Evolutionary conservation across 371 early-diverging fungal species (phyloP).

Genomic region (Haplosporangium sp.): DNA sequence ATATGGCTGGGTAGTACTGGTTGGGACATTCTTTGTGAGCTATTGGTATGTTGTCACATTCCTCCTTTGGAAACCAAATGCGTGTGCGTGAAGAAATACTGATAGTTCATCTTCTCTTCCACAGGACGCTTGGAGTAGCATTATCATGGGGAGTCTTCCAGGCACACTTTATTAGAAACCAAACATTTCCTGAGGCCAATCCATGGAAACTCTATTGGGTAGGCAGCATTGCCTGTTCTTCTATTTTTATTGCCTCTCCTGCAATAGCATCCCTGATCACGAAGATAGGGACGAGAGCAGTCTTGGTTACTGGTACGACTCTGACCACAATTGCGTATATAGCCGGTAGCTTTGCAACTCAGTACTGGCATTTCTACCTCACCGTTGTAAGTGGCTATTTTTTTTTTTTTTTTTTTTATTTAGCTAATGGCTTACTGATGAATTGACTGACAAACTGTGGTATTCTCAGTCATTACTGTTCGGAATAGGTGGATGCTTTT

Average conservation of each 20-base stretch:
- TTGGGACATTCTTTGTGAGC: slow-evolving; percentile 10
- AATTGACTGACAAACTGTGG: no score
- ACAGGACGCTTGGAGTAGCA: slow-evolving; percentile 29
- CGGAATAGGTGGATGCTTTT: slow-evolving; percentile 20
- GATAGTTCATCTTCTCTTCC: neutral
- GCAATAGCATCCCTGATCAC: slow-evolving; percentile 1
- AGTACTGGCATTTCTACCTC: slow-evolving; percentile 24
- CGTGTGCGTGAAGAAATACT: neutral
- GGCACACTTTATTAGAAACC: slow-evolving; percentile 18
- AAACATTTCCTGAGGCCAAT: slow-evolving; percentile 10
- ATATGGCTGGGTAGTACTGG: slow-evolving; percentile 26
- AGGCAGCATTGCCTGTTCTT: slow-evolving; percentile 25
- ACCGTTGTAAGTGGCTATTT: slow-evolving; percentile 7
- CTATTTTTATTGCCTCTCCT: slow-evolving; percentile 25
- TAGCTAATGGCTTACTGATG: no score
- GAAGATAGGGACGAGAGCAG: neutral
- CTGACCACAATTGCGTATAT: slow-evolving; percentile 11
- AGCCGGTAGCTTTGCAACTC: slow-evolving; percentile 16
- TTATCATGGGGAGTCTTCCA: slow-evolving; percentile 37
- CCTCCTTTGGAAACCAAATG: no score
- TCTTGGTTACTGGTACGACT: neutral
- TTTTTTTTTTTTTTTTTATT: no score
- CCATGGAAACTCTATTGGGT: slow-evolving; percentile 22
- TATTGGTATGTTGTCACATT: slow-evolving; percentile 15
- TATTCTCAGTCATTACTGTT: slow-evolving; percentile 18